Conservation (phyloP, 2,329 filamentous ascomycete species). For the Botrytis fragariae region DNA sequence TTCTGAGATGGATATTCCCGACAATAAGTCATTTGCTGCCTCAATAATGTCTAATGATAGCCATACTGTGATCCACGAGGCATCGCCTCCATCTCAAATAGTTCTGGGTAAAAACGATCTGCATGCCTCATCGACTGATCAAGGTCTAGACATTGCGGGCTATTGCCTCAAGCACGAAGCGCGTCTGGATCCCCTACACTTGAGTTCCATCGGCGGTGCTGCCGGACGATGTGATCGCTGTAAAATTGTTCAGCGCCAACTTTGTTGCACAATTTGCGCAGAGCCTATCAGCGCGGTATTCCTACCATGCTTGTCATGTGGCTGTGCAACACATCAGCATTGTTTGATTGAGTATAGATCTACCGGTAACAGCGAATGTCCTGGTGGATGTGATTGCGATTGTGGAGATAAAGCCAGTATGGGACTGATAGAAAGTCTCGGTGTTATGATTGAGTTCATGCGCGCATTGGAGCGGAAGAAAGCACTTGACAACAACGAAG, state of each 20-base stretch:
- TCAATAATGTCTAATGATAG: conserved; percentile 35
- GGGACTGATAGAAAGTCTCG: conserved; percentile 61
- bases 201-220: conserved; percentile 42
- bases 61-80: conserved; percentile 28
- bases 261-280: conserved; percentile 61
- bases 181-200: conserved; percentile 57
- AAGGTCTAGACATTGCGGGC: conserved; percentile 61
- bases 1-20: conserved; percentile 32
- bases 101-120: conserved; percentile 56
- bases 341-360: conserved; percentile 43
- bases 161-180: conserved; percentile 62
- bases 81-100: conserved; percentile 47
- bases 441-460: conserved; percentile 40
- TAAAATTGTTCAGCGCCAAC: conserved; percentile 53
- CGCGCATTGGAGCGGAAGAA: conserved; percentile 24
- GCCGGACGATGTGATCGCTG: conserved; percentile 51
- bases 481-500: conserved; percentile 23
- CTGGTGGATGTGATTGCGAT: conserved; percentile 63
- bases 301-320: conserved; percentile 60
- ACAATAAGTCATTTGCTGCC: conserved; percentile 33
- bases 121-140: conserved; percentile 46
- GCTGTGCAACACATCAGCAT: conserved; percentile 58
- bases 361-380: conserved; percentile 51
- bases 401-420: conserved; percentile 56
- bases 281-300: conserved; percentile 61